These are phyloP conservation scores for Rhizopogon vinicolor DNA, from an alignment of 768 basidiomycete species.

Conservation along the genomic window DNA sequence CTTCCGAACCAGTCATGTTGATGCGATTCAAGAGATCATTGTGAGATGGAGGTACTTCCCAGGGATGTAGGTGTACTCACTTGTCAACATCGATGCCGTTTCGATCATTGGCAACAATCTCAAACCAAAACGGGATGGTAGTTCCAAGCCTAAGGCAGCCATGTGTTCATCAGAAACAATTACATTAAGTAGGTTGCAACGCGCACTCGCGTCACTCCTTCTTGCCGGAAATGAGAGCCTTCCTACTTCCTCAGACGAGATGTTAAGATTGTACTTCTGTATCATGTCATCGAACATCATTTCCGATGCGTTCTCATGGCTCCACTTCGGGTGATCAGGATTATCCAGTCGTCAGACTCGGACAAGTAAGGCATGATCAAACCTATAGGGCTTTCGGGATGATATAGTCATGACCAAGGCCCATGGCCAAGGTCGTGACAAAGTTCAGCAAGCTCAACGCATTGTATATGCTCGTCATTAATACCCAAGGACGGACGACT, in stretches of 20 bases:
- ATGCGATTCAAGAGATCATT: conserved; percentile 58
- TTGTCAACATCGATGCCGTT: conserved; percentile 89
- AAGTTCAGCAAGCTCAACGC: conserved; percentile 75
- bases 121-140: conserved; percentile 74
- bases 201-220: conserved; percentile 45
- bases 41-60: conserved; percentile 60
- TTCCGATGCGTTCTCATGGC: conserved; percentile 74
- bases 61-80: conserved; percentile 54
- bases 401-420: no score
- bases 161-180: neutral
- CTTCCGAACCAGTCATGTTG: conserved; percentile 40
- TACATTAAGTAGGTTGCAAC: neutral
- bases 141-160: conserved; percentile 16
- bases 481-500: conserved; percentile 62
- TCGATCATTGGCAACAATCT: conserved; percentile 77
- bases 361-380: neutral
- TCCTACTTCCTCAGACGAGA: conserved; percentile 47
- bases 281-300: conserved; percentile 78
- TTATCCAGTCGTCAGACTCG: neutral
- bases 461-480: conserved; percentile 66
- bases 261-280: conserved; percentile 45
- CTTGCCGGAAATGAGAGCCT: conserved; percentile 75
- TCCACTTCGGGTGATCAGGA: conserved; percentile 39
- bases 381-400: conserved; percentile 64
- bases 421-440: conserved; percentile 85